Evolutionary conservation across 2,329 filamentous ascomycete genomes (phyloP).

Genomic region (Cladosporium sp.): DNA sequence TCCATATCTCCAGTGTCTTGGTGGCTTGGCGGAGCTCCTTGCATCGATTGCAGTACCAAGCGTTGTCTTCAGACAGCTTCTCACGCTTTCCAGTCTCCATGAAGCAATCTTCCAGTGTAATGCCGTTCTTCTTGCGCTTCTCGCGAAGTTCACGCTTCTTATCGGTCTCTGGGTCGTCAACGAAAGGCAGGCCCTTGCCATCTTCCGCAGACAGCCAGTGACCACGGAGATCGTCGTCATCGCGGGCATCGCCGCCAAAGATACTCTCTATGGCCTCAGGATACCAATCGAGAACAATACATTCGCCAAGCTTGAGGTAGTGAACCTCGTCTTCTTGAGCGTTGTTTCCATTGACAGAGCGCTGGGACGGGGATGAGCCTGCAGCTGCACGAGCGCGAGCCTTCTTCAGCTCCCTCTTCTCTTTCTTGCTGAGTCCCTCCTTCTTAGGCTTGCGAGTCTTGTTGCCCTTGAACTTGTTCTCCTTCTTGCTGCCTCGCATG

Average conservation of each 20-base stretch:
- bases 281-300: conserved; percentile 83
- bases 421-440: conserved; percentile 21
- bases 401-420: conserved; percentile 18
- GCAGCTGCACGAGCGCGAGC: conserved; percentile 5
- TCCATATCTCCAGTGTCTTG: conserved; percentile 98
- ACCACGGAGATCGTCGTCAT: conserved; percentile 58
- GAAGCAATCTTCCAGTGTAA: conserved; percentile 85
- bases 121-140: conserved; percentile 69
- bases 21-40: conserved; percentile 89
- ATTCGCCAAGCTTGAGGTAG: conserved; percentile 74
- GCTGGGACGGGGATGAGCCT: conserved; percentile 8
- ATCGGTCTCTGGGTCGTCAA: conserved; percentile 59
- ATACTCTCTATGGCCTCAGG: conserved; percentile 68
- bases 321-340: conserved; percentile 31
- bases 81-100: conserved; percentile 94
- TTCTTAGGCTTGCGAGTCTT: conserved; percentile 23
- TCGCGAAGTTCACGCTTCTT: conserved; percentile 63
- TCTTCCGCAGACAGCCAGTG: conserved; percentile 51
- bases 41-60: conserved; percentile 96
- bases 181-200: conserved; percentile 59
- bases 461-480: conserved; percentile 23
- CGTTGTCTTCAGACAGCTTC: conserved; percentile 89
- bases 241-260: conserved; percentile 54
- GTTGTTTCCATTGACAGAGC: neutral
- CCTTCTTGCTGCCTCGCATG: conserved; percentile 24